Percentiles rank a stretch among this genome's conserved stretches.
Evolutionary conservation across 352 stramenopile genomes (phyloP).

Genomic region (Phytophthora palmivora): DNA sequence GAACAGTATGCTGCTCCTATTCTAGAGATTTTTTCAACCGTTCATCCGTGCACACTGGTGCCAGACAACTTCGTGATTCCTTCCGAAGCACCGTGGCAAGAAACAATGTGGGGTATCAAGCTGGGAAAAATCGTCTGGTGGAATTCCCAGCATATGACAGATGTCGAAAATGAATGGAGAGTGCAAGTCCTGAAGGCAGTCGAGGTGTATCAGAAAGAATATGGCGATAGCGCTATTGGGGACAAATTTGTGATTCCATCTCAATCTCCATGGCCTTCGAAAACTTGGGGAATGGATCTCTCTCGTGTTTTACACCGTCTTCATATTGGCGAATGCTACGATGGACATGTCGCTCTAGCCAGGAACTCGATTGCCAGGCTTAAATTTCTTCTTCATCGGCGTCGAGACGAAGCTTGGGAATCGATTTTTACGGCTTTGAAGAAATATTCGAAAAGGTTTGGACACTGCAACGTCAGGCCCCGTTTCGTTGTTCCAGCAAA

Average conservation of each 20-base stretch:
- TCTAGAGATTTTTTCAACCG: conserved; percentile 23
- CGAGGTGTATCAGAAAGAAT: conserved; percentile 21
- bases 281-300: conserved; percentile 38
- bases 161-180: conserved; percentile 32
- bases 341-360: conserved; percentile 27
- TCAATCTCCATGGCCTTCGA: conserved; percentile 27
- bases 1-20: conserved; percentile 22
- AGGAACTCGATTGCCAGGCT: conserved; percentile 17
- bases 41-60: conserved; percentile 24
- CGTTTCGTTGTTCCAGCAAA: conserved; percentile 30
- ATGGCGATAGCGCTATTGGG: conserved; percentile 10
- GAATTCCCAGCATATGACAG: conserved; percentile 28
- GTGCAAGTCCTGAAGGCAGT: conserved; percentile 28
- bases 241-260: conserved; percentile 29
- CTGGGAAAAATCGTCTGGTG: conserved; percentile 31
- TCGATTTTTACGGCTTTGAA: conserved; percentile 26
- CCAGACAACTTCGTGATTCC: conserved; percentile 34
- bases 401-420: conserved; percentile 32
- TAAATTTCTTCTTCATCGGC: conserved; percentile 10
- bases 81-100: conserved; percentile 23
- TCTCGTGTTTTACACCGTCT: conserved; percentile 28
- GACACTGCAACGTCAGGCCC: conserved; percentile 27
- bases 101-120: conserved; percentile 34
- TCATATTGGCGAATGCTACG: conserved; percentile 27
- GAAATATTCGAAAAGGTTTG: conserved; percentile 8